phyloP scores from a whole-genome alignment of 2,329 filamentous ascomycete genomes.

The Pseudomassariella vexata region DNA sequence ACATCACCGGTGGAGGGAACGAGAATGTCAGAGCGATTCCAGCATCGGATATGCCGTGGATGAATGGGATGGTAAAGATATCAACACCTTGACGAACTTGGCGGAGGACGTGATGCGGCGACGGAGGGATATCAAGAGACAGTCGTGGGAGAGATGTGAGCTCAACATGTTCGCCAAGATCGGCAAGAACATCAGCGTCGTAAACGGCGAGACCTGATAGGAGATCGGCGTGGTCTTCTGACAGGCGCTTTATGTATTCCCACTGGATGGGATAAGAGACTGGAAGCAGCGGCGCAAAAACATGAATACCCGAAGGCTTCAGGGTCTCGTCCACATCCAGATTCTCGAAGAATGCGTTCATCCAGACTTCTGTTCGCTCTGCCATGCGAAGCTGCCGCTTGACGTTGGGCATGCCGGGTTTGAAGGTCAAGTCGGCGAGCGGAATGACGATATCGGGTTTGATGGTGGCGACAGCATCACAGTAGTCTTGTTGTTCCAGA shows the following conservation, averaged over 20 bases:
- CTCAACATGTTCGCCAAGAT: conserved; percentile 50
- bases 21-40: conserved; percentile 78
- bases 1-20: conserved; percentile 50
- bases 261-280: conserved; percentile 70
- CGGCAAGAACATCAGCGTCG: conserved; percentile 61
- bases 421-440: conserved; percentile 66
- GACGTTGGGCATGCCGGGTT: conserved; percentile 41
- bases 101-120: conserved; percentile 66
- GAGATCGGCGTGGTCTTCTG: conserved; percentile 50
- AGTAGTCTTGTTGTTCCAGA: conserved; percentile 65
- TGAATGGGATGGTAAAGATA: conserved; percentile 70
- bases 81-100: conserved; percentile 76
- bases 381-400: conserved; percentile 81
- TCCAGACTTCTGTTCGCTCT: conserved; percentile 79
- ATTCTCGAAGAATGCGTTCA: conserved; percentile 58
- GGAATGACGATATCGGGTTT: conserved; percentile 76
- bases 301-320: conserved; percentile 26
- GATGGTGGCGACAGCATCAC: conserved; percentile 56
- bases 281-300: conserved; percentile 68
- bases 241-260: conserved; percentile 71
- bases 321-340: conserved; percentile 26
- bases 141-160: conserved; percentile 65
- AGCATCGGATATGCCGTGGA: conserved; percentile 69
- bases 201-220: conserved; percentile 75
- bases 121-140: conserved; percentile 59